Conservation (phyloP, 768 basidiomycete genomes). For the Boletus edulis region DNA sequence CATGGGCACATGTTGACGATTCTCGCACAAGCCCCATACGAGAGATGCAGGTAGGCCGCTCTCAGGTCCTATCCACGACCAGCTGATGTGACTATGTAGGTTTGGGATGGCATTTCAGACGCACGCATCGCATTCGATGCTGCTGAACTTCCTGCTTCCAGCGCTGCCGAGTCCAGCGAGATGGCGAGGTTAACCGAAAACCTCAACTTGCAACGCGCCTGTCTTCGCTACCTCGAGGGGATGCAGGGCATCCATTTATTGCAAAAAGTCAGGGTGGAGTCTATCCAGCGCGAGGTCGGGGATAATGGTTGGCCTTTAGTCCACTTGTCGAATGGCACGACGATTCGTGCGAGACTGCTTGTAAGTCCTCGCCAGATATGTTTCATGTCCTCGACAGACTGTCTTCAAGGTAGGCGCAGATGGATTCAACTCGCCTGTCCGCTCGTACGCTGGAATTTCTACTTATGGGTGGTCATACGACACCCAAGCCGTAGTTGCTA, state of each 20-base stretch:
- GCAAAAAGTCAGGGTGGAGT: constrained; percentile 72
- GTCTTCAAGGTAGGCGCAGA: constrained; percentile 82
- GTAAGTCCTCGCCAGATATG: constrained; percentile 40
- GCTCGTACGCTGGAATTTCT: constrained; percentile 78
- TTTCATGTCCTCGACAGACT: not conserved
- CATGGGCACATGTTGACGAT: constrained; percentile 76
- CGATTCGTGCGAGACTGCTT: constrained; percentile 69
- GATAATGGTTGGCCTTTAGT: constrained; percentile 79
- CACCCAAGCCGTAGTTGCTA: constrained; percentile 88
- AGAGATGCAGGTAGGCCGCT: constrained; percentile 72
- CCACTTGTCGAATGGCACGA: constrained; percentile 63
- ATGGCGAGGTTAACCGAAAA: constrained; percentile 93
- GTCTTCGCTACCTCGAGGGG: constrained; percentile 60
- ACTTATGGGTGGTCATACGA: constrained; percentile 93
- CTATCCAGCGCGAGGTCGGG: constrained; percentile 50
- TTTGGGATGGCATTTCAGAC: constrained; percentile 91
- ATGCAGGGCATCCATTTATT: constrained; percentile 57
- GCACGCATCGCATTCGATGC: constrained; percentile 74
- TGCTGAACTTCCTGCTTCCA: constrained; percentile 36
- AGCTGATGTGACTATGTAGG: constrained; percentile 38
- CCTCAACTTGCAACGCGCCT: constrained; percentile 84
- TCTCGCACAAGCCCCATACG: constrained; percentile 69
- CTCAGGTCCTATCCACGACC: not conserved
- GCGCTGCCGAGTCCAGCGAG: constrained; percentile 33
- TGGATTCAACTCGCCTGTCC: constrained; percentile 92